Conservation (phyloP, 441 rosid species). For the Pelargonium myrrhifolium region DNA sequence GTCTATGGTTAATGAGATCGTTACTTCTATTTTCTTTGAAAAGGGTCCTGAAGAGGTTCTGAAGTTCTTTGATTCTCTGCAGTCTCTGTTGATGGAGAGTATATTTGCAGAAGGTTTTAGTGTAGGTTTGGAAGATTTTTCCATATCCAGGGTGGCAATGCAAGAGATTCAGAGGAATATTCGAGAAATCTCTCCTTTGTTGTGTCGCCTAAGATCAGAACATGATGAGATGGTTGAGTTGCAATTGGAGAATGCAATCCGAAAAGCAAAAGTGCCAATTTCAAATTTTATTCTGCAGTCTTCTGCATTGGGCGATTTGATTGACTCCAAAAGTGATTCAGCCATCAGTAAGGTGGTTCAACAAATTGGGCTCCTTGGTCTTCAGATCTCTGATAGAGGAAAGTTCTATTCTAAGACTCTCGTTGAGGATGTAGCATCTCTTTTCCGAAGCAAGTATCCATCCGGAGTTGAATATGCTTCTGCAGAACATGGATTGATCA, state of each 20-base stretch:
- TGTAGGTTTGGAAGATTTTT: conserved; percentile 64
- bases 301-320: conserved; percentile 55
- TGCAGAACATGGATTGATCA: conserved; percentile 64
- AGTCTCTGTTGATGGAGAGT: conserved; percentile 80
- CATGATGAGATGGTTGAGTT: conserved; percentile 56
- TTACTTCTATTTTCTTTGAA: conserved; percentile 50
- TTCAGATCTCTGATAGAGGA: conserved; percentile 68
- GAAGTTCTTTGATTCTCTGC: conserved; percentile 59
- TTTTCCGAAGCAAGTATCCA: conserved; percentile 55
- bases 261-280: conserved; percentile 38
- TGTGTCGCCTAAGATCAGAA: conserved; percentile 45
- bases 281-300: conserved; percentile 51
- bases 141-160: conserved; percentile 33
- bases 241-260: conserved; percentile 69
- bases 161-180: conserved; percentile 28
- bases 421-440: conserved; percentile 68
- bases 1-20: conserved; percentile 48
- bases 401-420: conserved; percentile 70
- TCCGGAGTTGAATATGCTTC: conserved; percentile 44
- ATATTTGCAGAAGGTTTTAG: conserved; percentile 63
- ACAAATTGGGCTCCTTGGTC: conserved; percentile 71
- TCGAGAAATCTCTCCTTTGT: conserved; percentile 39
- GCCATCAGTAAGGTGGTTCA: conserved; percentile 59
- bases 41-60: conserved; percentile 71
- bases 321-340: conserved; percentile 75